Conservation (phyloP, 176 grass and related monocot genomes). For the Calamus simplicifolius region DNA sequence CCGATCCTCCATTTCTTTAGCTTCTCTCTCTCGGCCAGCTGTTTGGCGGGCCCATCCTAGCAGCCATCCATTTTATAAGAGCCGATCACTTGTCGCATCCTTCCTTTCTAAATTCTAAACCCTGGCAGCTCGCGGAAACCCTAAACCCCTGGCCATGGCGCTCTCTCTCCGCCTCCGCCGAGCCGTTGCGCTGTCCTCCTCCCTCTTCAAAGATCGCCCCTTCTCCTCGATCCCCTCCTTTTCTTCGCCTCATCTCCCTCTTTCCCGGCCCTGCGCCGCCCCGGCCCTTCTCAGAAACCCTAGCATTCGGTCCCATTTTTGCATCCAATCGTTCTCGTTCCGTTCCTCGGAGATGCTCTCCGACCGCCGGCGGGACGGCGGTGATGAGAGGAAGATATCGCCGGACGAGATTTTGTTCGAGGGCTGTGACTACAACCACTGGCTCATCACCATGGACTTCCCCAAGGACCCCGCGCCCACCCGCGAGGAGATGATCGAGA, state of each 20-base stretch:
- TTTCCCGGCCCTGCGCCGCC: background rate
- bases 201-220: background rate
- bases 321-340: slow-evolving; percentile 27
- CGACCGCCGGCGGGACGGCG: slow-evolving; percentile 21
- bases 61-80: too few species aligned
- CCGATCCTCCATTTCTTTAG: too few species aligned
- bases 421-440: slow-evolving; percentile 96
- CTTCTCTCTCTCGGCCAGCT: too few species aligned
- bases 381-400: slow-evolving; percentile 34
- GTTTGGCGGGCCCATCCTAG: too few species aligned
- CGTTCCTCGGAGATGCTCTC: slow-evolving; percentile 36
- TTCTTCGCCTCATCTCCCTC: background rate
- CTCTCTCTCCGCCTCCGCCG: background rate
- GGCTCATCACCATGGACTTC: slow-evolving; percentile 99
- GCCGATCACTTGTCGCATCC: too few species aligned
- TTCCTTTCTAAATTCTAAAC: background rate
- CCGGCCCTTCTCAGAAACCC: background rate
- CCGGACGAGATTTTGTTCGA: slow-evolving; percentile 87
- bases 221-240: background rate
- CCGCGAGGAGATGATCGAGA: slow-evolving; percentile 93
- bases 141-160: slow-evolving; percentile 4
- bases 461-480: slow-evolving; percentile 66
- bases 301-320: background rate
- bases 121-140: background rate
- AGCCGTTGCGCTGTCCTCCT: background rate